These are phyloP conservation scores for Podospora australis DNA, from an alignment of 495 filamentous ascomycete genomes.

Conservation along the genomic window DNA sequence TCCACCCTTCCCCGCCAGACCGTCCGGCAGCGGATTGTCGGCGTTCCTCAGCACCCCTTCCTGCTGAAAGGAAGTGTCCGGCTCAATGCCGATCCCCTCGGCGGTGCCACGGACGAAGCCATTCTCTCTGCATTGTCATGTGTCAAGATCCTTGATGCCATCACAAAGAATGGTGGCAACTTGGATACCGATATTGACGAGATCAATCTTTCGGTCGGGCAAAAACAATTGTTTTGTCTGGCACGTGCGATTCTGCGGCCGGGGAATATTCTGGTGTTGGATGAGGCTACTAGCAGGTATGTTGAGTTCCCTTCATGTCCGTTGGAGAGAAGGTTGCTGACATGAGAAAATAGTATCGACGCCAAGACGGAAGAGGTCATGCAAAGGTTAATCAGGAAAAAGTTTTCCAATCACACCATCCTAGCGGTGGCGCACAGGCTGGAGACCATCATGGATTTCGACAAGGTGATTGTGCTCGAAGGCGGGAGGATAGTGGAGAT, in stretches of 20 bases:
- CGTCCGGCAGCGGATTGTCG: constrained; percentile 32
- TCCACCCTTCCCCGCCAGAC: constrained; percentile 24
- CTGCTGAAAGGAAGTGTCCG: constrained; percentile 41
- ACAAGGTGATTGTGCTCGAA: constrained; percentile 35
- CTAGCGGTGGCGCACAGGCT: constrained; percentile 39
- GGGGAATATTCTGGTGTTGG: constrained; percentile 22
- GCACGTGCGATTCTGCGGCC: constrained; percentile 50
- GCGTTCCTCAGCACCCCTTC: constrained; percentile 41
- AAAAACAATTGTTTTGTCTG: constrained; percentile 57
- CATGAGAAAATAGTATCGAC: no score
- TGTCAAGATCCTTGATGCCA: constrained; percentile 34
- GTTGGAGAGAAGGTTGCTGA: no score
- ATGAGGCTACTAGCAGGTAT: constrained; percentile 29
- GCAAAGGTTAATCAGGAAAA: constrained; percentile 23
- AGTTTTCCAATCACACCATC: constrained; percentile 36
- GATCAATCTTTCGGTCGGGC: constrained; percentile 34
- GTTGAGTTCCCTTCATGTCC: no score
- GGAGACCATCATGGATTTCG: constrained; percentile 35
- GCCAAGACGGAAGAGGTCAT: constrained; percentile 26
- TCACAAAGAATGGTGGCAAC: constrained; percentile 32
- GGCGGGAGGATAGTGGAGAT: constrained; percentile 32
- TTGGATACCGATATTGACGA: constrained; percentile 34
- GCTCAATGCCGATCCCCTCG: constrained; percentile 40
- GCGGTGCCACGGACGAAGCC: constrained; percentile 25
- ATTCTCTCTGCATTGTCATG: constrained; percentile 32